A percentile compares a stretch with the other conserved stretches of the same genome.
Conservation (phyloP, 345 rosid species). For the Draba incana region DNA sequence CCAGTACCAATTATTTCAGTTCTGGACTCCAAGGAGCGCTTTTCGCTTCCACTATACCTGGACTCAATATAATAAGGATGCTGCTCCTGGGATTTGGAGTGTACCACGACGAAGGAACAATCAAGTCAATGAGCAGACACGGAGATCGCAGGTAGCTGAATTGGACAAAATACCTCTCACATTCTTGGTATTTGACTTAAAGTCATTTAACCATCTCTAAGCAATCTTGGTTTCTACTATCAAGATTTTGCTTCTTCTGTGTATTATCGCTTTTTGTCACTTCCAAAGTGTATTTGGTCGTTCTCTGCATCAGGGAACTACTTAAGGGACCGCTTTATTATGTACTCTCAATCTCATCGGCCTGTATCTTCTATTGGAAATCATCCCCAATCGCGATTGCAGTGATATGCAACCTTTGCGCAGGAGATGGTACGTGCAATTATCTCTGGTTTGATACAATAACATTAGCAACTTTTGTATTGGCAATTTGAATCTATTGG, state of each 20-base stretch:
- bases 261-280: conserved; percentile 5
- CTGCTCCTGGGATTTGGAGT: conserved; percentile 79
- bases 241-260: conserved; percentile 14
- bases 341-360: conserved; percentile 58
- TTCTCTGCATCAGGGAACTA: conserved; percentile 73
- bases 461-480: neutral
- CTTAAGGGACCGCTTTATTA: conserved; percentile 90
- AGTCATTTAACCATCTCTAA: neutral
- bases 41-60: conserved; percentile 71
- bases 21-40: conserved; percentile 77
- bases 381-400: conserved; percentile 78
- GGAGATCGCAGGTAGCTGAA: conserved; percentile 76
- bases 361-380: conserved; percentile 74
- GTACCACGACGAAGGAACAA: conserved; percentile 79
- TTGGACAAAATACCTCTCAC: neutral
- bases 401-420: conserved; percentile 88
- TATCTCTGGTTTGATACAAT: conserved; percentile 14
- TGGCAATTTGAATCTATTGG: neutral
- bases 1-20: conserved; percentile 48
- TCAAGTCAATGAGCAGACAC: conserved; percentile 94
- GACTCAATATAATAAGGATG: conserved; percentile 69
- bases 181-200: conserved; percentile 7
- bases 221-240: conserved; percentile 6
- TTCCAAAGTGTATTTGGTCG: conserved; percentile 34
- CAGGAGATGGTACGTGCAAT: conserved; percentile 85